Evolutionary conservation across 345 rosid genomes (phyloP), one percentile per base, ranked within the genome.

Genomic region (Mercurialis annua): DNA sequence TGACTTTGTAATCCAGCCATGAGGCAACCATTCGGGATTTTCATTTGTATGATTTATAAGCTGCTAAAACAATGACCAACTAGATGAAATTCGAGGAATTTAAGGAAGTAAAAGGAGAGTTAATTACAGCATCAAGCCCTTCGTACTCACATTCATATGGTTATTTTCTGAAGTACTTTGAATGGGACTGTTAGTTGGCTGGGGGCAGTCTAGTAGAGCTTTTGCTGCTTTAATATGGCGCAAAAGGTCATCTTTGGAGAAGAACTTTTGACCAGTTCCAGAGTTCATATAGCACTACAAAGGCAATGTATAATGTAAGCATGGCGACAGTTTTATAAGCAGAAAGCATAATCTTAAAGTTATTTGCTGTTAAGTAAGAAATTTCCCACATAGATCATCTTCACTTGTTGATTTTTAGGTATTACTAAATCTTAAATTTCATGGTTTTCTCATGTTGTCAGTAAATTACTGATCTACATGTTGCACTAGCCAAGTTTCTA

Each of bases 221-320:
- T 71, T 62, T 64, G 60, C 50, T 65, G 50, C 67, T 60, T 59
- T 43, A 17, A 50, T 23, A 70, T 77, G 64, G 48, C 33, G 75
- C 61, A 85, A 62, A 56, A 87, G 75, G 26, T 80, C 84, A 70
- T 81, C 83, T 80, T 78, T 87, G 27, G 81, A 78, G 33, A 33
- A 80, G 64, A 79, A 81, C 61, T 70, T 83, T 46, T 77, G 67
- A 55, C 87, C 78, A 0, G 86, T 85, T 59, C 48, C 69, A 61
- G 60, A 17, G 62, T 87, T 74, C 31, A 71, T 57, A 59, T 82
- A 87, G 20, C 67, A 77, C 90, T 87, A 62, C 76, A 73, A 69
- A 55, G 59, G 12, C 59, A 61, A 66, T 10, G 43, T n/a, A 59
- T 43, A 66, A 20, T 21, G 55, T 31, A 34, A 71, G 46, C 60